These are phyloP conservation scores for Stagonosporopsis rhizophila DNA, from an alignment of 2,329 filamentous ascomycete species.

Conservation along the genomic window DNA sequence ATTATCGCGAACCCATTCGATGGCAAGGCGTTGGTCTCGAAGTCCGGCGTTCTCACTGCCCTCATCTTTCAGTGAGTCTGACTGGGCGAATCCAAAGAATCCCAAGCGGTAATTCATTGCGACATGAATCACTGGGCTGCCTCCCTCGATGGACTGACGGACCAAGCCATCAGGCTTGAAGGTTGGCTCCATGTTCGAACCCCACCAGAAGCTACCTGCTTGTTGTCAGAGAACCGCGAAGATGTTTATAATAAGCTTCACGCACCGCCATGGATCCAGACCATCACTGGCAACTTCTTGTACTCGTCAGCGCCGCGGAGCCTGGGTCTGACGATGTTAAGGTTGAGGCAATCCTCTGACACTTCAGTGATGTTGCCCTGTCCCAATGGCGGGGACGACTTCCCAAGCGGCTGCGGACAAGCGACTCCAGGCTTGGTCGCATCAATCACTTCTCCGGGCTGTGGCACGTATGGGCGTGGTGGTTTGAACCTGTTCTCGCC, in stretches of 20 bases:
- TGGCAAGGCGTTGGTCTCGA: conserved; percentile 48
- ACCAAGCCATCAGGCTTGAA: conserved; percentile 56
- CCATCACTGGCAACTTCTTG: conserved; percentile 60
- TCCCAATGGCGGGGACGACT: conserved; percentile 37
- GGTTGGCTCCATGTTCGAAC: conserved; percentile 44
- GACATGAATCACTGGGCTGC: conserved; percentile 48
- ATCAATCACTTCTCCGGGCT: conserved; percentile 45
- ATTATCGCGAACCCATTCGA: conserved; percentile 51
- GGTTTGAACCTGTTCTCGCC: conserved; percentile 57
- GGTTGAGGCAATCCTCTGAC: conserved; percentile 65
- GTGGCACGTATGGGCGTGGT: conserved; percentile 47
- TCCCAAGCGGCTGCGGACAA: conserved; percentile 54
- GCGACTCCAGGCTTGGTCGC: conserved; percentile 53
- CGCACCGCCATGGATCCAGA: conserved; percentile 65
- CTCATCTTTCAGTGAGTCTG: conserved; percentile 40
- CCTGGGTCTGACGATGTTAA: conserved; percentile 65
- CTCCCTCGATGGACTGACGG: conserved; percentile 55
- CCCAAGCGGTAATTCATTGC: conserved; percentile 49
- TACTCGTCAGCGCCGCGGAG: conserved; percentile 41
- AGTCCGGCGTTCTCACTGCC: conserved; percentile 49
- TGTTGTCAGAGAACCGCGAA: neutral
- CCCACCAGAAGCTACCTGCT: conserved; percentile 35
- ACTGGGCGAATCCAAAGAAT: conserved; percentile 50
- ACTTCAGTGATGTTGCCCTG: conserved; percentile 46
- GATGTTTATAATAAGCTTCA: conserved; percentile 8